Evolutionary conservation across 2,329 filamentous ascomycete genomes (phyloP).

Genomic region (Aureobasidium namibiae): DNA sequence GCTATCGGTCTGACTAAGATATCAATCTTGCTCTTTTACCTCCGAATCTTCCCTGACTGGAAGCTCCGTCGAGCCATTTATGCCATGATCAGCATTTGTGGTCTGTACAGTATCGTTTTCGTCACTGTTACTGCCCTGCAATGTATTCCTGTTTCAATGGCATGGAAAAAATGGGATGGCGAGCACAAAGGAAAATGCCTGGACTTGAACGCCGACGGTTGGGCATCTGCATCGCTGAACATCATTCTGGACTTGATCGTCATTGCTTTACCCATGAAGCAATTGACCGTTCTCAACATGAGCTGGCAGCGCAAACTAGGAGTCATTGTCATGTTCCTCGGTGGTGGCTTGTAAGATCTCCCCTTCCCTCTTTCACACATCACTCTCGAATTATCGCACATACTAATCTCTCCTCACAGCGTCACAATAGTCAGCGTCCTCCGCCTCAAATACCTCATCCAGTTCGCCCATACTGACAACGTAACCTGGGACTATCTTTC

Average conservation of each 20-base stretch:
- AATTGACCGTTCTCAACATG: conserved; percentile 14
- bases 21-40: conserved; percentile 27
- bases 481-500: conserved; percentile 14
- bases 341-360: conserved; percentile 16
- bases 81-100: conserved; percentile 20
- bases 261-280: conserved; percentile 13
- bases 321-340: conserved; percentile 14
- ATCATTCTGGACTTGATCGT: conserved; percentile 15
- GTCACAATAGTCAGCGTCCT: conserved; percentile 17
- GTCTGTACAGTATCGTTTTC: conserved; percentile 11
- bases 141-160: conserved; percentile 5
- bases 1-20: conserved; percentile 27
- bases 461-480: conserved; percentile 11
- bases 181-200: conserved; percentile 7
- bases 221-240: conserved; percentile 13
- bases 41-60: conserved; percentile 27
- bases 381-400: not conserved
- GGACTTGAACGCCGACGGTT: conserved; percentile 11
- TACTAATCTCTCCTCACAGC: not conserved
- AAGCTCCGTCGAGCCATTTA: conserved; percentile 24
- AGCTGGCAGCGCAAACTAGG: conserved; percentile 8
- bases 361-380: not conserved
- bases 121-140: conserved; percentile 10
- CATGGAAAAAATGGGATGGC: conserved; percentile 10
- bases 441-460: conserved; percentile 14